phyloP scores from a whole-genome alignment of 176 grass and related monocot genomes.

The Raddia guianensis region DNA sequence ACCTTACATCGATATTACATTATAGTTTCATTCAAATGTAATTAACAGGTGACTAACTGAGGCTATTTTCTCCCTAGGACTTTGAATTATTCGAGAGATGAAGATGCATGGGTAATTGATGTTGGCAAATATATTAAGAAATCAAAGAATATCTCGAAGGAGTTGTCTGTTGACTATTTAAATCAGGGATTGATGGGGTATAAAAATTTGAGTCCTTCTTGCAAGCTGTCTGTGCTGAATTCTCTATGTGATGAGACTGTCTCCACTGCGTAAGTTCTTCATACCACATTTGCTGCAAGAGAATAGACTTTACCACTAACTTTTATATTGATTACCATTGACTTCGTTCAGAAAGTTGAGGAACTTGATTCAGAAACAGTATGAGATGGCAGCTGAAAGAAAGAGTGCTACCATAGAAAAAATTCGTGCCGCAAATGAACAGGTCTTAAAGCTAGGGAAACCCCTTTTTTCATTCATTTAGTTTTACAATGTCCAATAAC shows the following conservation, averaged over 20 bases:
- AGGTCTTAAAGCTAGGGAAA: conserved; percentile 49
- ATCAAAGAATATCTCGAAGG: conserved; percentile 47
- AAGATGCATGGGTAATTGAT: conserved; percentile 61
- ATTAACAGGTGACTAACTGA: conserved; percentile 30
- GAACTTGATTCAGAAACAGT: conserved; percentile 66
- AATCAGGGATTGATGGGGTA: conserved; percentile 57
- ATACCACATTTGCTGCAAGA: conserved; percentile 27
- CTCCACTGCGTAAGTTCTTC: conserved; percentile 62
- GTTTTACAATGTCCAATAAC: conserved; percentile 13
- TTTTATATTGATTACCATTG: conserved; percentile 37
- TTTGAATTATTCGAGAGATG: conserved; percentile 53
- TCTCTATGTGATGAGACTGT: conserved; percentile 80
- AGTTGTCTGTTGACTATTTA: conserved; percentile 46
- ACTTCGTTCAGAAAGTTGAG: conserved; percentile 65
- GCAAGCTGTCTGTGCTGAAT: conserved; percentile 76
- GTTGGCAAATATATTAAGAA: conserved; percentile 58
- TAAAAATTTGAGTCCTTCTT: conserved; percentile 62
- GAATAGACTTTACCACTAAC: conserved; percentile 18
- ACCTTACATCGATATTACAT: conserved; percentile 20
- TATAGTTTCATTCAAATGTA: conserved; percentile 24
- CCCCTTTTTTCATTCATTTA: conserved; percentile 10
- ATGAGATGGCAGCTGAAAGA: conserved; percentile 56
- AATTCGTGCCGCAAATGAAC: conserved; percentile 62
- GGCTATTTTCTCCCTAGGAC: conserved; percentile 53
- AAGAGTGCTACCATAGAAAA: conserved; percentile 55